These are phyloP conservation scores for Coelastrella sp. DNA, from an alignment of 139 green algal genomes.

Conservation along the genomic window DNA sequence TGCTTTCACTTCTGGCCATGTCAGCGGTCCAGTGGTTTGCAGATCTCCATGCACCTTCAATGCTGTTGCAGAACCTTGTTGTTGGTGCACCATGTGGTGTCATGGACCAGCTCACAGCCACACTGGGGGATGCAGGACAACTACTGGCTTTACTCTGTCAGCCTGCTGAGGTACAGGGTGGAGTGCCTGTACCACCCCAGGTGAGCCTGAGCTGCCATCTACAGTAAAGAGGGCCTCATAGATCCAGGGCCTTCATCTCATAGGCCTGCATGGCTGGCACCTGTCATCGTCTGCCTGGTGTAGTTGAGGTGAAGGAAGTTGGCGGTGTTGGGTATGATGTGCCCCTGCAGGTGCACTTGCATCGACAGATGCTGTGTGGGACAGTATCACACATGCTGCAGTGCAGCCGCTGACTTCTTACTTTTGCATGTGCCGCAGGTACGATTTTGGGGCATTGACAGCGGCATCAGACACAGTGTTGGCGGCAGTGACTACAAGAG, in stretches of 20 bases:
- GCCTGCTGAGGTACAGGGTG: constrained; percentile 79
- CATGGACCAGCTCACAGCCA: constrained; percentile 93
- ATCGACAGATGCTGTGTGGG: not conserved
- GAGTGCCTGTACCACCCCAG: constrained; percentile 75
- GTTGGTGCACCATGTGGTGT: constrained; percentile 95
- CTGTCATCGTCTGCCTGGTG: not conserved
- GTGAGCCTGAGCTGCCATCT: not conserved
- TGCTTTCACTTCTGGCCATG: not conserved
- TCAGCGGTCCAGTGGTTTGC: not conserved
- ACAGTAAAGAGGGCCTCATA: too few relatives aligned
- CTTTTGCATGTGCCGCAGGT: constrained; percentile 44
- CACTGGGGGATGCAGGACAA: constrained; percentile 71
- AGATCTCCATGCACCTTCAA: constrained; percentile 52
- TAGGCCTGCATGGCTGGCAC: not conserved
- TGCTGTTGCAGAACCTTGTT: constrained; percentile 94
- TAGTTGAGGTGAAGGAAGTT: not conserved
- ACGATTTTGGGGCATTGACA: constrained; percentile 89
- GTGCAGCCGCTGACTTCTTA: not conserved
- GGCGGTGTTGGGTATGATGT: not conserved
- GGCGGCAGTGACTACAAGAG: constrained; percentile 86
- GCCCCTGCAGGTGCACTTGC: too few relatives aligned
- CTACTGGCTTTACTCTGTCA: constrained; percentile 92
- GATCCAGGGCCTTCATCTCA: not conserved
- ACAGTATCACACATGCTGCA: not conserved
- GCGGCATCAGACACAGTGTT: constrained; percentile 87